Conservation (phyloP, 139 green algal genomes). For the Chlamydomonas applanata region DNA sequence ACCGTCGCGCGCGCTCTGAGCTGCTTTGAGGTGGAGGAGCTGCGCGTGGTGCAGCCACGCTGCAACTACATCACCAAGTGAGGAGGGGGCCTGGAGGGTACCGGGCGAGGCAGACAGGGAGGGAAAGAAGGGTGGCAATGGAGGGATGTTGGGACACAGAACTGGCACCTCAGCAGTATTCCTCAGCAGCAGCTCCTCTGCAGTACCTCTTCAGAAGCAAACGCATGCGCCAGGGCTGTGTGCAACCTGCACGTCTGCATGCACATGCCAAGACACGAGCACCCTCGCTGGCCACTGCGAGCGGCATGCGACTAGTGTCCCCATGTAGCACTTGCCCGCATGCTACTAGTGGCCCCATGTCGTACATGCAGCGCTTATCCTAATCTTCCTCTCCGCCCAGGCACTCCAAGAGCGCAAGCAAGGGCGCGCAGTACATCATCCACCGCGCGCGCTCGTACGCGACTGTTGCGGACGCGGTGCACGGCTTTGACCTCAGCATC, state of each 20-base stretch:
- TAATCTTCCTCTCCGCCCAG: background rate
- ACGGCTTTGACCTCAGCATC: slow-evolving; percentile 28
- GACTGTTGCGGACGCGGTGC: slow-evolving; percentile 31
- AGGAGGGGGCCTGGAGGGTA: too few relatives aligned
- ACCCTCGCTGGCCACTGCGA: too few relatives aligned
- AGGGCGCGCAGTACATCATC: slow-evolving; percentile 63
- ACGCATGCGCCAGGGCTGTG: background rate
- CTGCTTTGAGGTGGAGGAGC: slow-evolving; percentile 63
- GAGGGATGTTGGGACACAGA: too few relatives aligned
- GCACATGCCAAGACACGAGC: background rate
- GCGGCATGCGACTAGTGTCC: too few relatives aligned
- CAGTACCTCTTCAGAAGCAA: too few relatives aligned
- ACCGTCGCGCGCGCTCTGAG: slow-evolving; percentile 45
- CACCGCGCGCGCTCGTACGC: slow-evolving; percentile 28
- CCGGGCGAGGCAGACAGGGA: too few relatives aligned
- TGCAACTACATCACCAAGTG: slow-evolving; percentile 42
- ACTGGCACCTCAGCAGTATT: too few relatives aligned
- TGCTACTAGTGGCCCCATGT: too few relatives aligned
- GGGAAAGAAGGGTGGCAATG: too few relatives aligned
- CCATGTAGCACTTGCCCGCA: too few relatives aligned
- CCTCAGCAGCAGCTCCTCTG: too few relatives aligned
- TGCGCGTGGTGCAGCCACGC: slow-evolving; percentile 52
- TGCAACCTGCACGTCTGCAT: background rate
- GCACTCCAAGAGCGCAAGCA: slow-evolving; percentile 38
- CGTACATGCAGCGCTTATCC: background rate